A percentile compares a stretch with the other conserved stretches of the same genome.
Conservation (phyloP, 192 early-diverging fungal genomes). For the Umbelopsis isabellina region DNA sequence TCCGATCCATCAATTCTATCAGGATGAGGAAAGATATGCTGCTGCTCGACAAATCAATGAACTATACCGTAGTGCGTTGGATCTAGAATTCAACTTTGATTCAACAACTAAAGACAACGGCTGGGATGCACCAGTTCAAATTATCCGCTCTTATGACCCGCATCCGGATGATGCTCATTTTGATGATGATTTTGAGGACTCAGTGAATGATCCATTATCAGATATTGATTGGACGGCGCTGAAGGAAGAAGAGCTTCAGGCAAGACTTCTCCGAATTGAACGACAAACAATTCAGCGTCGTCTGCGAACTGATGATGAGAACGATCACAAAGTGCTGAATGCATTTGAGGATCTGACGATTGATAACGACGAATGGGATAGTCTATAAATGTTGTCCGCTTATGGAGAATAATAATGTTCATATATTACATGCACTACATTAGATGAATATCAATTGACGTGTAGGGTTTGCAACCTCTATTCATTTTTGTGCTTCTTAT, state of each 20-base stretch:
- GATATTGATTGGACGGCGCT: slow-evolving; percentile 5
- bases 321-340: not conserved
- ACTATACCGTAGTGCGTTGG: not conserved
- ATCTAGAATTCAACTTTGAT: not conserved
- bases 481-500: not conserved
- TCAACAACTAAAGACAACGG: not conserved
- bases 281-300: not conserved
- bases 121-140: slow-evolving; percentile 9
- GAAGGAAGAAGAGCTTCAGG: slow-evolving; percentile 7
- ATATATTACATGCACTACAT: slow-evolving; percentile 10
- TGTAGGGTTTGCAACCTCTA: not conserved
- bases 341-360: not conserved
- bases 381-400: not conserved
- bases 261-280: not conserved
- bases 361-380: slow-evolving; percentile 8
- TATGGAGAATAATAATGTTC: not conserved
- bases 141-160: not conserved
- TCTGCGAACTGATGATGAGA: slow-evolving; percentile 1
- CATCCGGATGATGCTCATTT: not conserved
- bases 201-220: not conserved
- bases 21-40: not conserved
- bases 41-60: not conserved
- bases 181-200: not conserved
- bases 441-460: not conserved
- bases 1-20: slow-evolving; percentile 10